These are phyloP conservation scores for Huntiella savannae DNA, from an alignment of 2,329 filamentous ascomycete species.

Conservation along the genomic window DNA sequence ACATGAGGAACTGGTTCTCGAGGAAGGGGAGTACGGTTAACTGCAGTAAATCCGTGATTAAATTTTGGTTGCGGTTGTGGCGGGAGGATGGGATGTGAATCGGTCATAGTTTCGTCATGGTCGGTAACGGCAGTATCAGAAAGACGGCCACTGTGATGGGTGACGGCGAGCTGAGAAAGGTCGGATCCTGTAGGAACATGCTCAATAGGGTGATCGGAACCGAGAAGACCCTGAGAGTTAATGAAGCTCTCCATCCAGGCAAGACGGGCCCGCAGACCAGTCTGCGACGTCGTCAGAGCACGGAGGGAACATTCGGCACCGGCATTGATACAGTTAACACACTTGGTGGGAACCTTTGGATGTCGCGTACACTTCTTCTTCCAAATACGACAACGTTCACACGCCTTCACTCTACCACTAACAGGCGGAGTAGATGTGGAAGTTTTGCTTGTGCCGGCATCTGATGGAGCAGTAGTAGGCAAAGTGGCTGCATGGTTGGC, in stretches of 20 bases:
- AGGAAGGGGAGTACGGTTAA: not conserved
- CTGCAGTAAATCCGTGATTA: not conserved
- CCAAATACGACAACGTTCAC: constrained; percentile 7
- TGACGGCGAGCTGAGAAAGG: not conserved
- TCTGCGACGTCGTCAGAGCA: constrained; percentile 4
- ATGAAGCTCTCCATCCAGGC: constrained; percentile 7
- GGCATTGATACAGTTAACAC: constrained; percentile 7
- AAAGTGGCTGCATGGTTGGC: not conserved
- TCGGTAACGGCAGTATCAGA: not conserved
- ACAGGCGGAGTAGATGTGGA: not conserved
- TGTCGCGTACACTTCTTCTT: constrained; percentile 7
- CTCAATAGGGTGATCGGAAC: constrained; percentile 4
- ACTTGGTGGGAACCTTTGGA: constrained; percentile 5
- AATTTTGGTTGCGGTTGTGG: not conserved
- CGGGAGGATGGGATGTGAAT: not conserved
- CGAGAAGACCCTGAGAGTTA: constrained; percentile 1
- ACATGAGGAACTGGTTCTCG: no score
- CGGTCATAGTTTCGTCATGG: not conserved
- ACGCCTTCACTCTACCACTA: constrained; percentile 5
- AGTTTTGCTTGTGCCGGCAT: not conserved
- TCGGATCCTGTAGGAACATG: constrained; percentile 6
- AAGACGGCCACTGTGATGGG: not conserved
- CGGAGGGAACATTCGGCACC: constrained; percentile 8
- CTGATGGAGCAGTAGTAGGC: not conserved
- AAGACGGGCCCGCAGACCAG: constrained; percentile 1